Evolutionary conservation across 495 filamentous ascomycete species (phyloP), one percentile per base, ranked within the genome.

Genomic region (Podospora anserina): DNA sequence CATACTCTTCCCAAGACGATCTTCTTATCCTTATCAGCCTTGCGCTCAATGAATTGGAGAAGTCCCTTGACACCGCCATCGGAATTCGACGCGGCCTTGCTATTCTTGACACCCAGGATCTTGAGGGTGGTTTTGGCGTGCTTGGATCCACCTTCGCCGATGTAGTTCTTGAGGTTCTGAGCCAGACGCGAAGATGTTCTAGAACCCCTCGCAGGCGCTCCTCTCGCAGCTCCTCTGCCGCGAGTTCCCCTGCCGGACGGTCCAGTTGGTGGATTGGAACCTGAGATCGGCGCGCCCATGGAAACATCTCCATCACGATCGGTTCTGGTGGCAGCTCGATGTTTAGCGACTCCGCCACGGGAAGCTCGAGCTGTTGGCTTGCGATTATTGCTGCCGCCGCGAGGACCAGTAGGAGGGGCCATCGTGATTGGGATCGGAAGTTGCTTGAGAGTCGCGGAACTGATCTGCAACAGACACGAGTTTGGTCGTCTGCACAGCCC

Each of bases 1-100:
- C 88, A 87, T 92, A 97, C 93, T 89, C 93, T 93, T 83, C 86
- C 89, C 68, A 96, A 89, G 75, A 82, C 91, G 68, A 92, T 82
- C 69, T 80, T 78, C 77, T 82, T 82, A 79, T 85, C 77, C 78
- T 82, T 77, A 72, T 82, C 84, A 67, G 88, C 85, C 80, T 94
- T 95, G 75, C 90, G 86, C 81, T 97, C 93, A 66, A 97, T 83
- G 79, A 94, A 98, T 62, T 81, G 82, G 60, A 94, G 77, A 39
- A 96, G 83, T 64, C 86, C 85, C 70, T 87, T 85, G 34, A 91
- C 78, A 61, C 91, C 92, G 18, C 90, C 91, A 66, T 92, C 92
- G 26, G 82, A 76, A 72, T 91, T 90, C 20, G 76, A 78, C 5
- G 87, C 83, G 3, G 88, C 91, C 72, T 92, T 95, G 83, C 91